Evolutionary conservation across 108 stramenopile genomes (phyloP).

Genomic region (Chaetoceros tenuissimus): DNA sequence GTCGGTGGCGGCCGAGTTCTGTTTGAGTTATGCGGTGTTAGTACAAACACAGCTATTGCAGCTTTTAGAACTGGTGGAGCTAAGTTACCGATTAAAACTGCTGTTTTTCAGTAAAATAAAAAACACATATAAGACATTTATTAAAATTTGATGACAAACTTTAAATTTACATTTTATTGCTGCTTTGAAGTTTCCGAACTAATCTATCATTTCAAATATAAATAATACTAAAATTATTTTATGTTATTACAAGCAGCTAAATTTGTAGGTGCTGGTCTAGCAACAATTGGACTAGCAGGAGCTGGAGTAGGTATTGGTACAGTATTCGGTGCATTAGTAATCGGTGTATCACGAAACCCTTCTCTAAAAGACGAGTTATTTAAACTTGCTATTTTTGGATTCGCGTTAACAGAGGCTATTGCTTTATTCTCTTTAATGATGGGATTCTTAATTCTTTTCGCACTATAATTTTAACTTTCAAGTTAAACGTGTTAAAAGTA

Average conservation of each 20-base stretch:
- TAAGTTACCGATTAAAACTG: neutral
- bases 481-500: constrained; percentile 14
- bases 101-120: neutral
- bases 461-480: neutral
- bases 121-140: neutral
- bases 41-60: neutral
- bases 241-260: constrained; percentile 13
- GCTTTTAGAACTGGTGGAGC: neutral
- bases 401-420: neutral
- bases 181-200: neutral
- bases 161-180: neutral
- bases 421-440: neutral
- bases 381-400: neutral
- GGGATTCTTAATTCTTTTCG: neutral
- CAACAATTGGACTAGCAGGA: constrained; percentile 7
- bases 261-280: constrained; percentile 7
- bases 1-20: neutral
- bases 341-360: constrained; percentile 3
- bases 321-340: constrained; percentile 9
- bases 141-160: neutral
- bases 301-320: constrained; percentile 9
- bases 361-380: constrained; percentile 1
- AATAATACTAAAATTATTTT: neutral
- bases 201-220: neutral
- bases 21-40: neutral